A percentile compares a stretch with the other conserved stretches of the same genome.
Evolutionary conservation across 2,329 filamentous ascomycete genomes (phyloP).

Genomic region (Colletotrichum euphorbiae): DNA sequence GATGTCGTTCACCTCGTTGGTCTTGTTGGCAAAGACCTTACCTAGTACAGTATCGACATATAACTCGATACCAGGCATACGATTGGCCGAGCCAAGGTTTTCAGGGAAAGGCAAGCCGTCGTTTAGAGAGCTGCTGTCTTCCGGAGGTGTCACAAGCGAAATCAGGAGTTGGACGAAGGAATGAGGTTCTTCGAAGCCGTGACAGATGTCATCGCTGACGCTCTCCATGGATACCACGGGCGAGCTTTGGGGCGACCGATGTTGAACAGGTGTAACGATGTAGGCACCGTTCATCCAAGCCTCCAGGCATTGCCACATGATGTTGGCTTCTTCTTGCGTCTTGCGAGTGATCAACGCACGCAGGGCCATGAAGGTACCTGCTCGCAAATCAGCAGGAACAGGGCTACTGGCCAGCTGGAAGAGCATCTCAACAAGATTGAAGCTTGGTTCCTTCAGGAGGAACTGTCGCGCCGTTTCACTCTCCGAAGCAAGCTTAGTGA

Average conservation of each 20-base stretch:
- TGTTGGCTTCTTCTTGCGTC: conserved; percentile 71
- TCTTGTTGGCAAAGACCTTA: conserved; percentile 76
- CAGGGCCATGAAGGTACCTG: conserved; percentile 85
- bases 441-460: conserved; percentile 73
- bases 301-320: conserved; percentile 86
- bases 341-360: conserved; percentile 82
- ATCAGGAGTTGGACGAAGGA: conserved; percentile 85
- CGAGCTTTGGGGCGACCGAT: conserved; percentile 48
- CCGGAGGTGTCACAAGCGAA: conserved; percentile 75
- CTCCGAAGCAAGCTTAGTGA: conserved; percentile 82
- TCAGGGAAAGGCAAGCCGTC: conserved; percentile 90
- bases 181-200: conserved; percentile 86
- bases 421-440: conserved; percentile 78
- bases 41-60: conserved; percentile 94
- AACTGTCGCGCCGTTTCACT: conserved; percentile 79
- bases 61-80: conserved; percentile 85
- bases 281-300: conserved; percentile 78
- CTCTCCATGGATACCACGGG: conserved; percentile 65
- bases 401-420: conserved; percentile 83
- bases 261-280: conserved; percentile 45
- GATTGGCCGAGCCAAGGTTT: conserved; percentile 79
- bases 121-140: conserved; percentile 70
- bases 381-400: conserved; percentile 81
- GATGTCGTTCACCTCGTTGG: conserved; percentile 73
- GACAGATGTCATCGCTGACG: conserved; percentile 79